Base-by-base conservation (phyloP, 2,329 filamentous ascomycete species). In the Diaporthe citriasiana region DNA sequence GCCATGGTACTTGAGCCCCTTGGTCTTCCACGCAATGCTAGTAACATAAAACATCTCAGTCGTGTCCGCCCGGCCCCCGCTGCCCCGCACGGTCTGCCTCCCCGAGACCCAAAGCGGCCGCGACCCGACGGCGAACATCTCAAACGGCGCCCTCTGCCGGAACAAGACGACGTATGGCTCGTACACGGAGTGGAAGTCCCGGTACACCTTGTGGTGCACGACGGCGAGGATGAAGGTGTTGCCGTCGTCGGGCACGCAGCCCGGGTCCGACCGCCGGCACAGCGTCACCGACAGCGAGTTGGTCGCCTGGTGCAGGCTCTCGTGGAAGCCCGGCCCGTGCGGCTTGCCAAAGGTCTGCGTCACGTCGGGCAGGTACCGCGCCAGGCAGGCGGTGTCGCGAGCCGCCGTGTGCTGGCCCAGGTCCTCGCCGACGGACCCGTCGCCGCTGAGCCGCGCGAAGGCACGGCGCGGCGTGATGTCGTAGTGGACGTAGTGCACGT, bases 41-140 rank as follows among this genome's bases (percentile, higher is more conserved):
- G 88, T 91, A 0, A 91, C 82, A 75, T 90, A 91, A 38, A 91
- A 81, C 88, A 91, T 89, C 77, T 90, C 87, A 0, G 85, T 86
- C 15, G 63, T 27, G 13, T 68, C 47, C 1, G 45, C 45, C 33
- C 13, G 1, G 0, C 63, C 63, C 0, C 45, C 30, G 0, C 5
- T n/a, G 30, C 63, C 45, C 22, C 4, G 45, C 0, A 51, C 22
- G 15, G 77, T 77, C 25, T 81, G 78, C 33, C 89, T 83, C 0
- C 90, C 90, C 59, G 86, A 81, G 42, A 91, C 88, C 89, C 89
- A 91, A 0, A 90, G 74, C 2, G 89, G 89, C 75, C 83, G 83
- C 19, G 78, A 77, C 0, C 87, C 87, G 30, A 91, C 83, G 0
- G 82, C 87, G 70, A 89, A 82, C 0, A 90, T 76, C 33, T 82